Evolutionary conservation across 768 basidiomycete genomes (phyloP), one percentile per base, ranked within the genome.

Genomic region (Wakefieldia striispora): DNA sequence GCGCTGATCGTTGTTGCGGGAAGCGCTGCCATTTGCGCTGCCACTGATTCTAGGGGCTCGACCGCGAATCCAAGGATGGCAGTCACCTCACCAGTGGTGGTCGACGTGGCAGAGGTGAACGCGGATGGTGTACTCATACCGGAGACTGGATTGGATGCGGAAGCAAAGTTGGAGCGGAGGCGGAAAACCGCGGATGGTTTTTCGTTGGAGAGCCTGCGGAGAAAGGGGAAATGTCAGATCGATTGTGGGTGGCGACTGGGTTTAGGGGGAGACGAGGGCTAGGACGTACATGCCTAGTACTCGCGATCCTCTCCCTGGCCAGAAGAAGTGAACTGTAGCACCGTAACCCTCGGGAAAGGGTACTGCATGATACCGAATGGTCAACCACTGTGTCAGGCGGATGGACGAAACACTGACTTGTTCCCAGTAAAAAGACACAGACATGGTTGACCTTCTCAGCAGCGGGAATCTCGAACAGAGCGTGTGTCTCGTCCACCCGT

Each of bases 171-270:
- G 8, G 86, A 83, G 4, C 84, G 80, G 20, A 92, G 74, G 20
- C 91, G 88, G 70, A 92, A 92, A 61, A 93, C 90, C 1, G 90
- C 88, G 11, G 89, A 91, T 0, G 91, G 91, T 63, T 92, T 92
- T 27, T 91, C 89, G 62, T 92, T 92, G 13, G 90, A 90, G 21
- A 95, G 75, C 83, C 91, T 93, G 55, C 33, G 4, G 41, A 33
- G 19, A 19, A 42, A 14, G 27, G 16, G 24, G 19, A 2, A 33
- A 14, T n/a, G 34, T 13, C 8, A 26, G 6, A 33, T 52, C 33
- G 39, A 14, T 37, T 9, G 16, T 35, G 17, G 16, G 20, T 6
- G 6, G 10, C n/a, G 13, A 16, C 16, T 13, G n/a, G n/a, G 14
- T 10, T 41, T 35, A 21, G 21, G 37, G 48, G 45, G 20, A n/a